Conservation (phyloP, 129 eudicot genomes). For the Pittosporum tobira region DNA sequence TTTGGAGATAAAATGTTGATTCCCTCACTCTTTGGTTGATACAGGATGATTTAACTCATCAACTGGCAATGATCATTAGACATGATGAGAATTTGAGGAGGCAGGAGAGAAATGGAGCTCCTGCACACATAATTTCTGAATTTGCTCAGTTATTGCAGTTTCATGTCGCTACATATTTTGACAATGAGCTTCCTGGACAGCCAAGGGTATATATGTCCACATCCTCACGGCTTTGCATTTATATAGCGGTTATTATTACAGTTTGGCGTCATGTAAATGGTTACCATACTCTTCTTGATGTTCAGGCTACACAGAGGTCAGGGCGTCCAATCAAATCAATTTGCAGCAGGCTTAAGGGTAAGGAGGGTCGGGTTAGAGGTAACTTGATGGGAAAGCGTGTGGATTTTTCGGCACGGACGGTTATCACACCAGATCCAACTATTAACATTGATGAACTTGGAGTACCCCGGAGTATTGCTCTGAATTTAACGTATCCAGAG, state of each 20-base stretch:
- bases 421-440: conserved; percentile 95
- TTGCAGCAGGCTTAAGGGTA: conserved; percentile 90
- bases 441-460: conserved; percentile 91
- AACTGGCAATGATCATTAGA: conserved; percentile 90
- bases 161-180: conserved; percentile 92
- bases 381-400: conserved; percentile 98
- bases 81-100: conserved; percentile 82
- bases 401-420: conserved; percentile 96
- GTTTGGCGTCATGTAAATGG: neutral
- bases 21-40: conserved; percentile 6
- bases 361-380: conserved; percentile 92
- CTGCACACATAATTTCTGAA: conserved; percentile 95
- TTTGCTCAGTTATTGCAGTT: conserved; percentile 95
- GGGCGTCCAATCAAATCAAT: conserved; percentile 97
- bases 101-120: conserved; percentile 98
- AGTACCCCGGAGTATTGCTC: conserved; percentile 97
- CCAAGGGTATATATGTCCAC: conserved; percentile 85
- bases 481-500: conserved; percentile 93
- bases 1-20: no score
- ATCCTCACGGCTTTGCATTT: no score
- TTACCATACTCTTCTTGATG: neutral
- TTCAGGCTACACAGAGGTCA: conserved; percentile 91
- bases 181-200: conserved; percentile 96
- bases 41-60: conserved; percentile 98
- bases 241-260: neutral